Evolutionary conservation across 2,329 filamentous ascomycete species (phyloP), one percentile per base, ranked within the genome.

Genomic region (Diaporthe sp.): DNA sequence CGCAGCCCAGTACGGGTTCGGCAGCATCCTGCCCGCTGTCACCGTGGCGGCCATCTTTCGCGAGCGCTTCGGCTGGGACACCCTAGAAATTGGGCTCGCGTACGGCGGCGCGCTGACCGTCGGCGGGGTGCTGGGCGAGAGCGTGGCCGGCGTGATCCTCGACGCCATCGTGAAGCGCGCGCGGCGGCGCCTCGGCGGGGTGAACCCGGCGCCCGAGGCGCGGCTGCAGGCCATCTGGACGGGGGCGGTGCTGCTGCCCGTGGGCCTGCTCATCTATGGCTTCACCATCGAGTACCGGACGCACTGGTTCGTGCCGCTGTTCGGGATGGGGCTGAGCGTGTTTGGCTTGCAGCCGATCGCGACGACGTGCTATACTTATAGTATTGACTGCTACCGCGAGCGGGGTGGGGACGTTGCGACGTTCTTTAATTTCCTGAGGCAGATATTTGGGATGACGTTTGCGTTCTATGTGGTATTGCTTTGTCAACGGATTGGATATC

Each of bases 41-140:
- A 83, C 82, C 4, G 81, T 81, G 25, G 80, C 82, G 12, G 78
- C 79, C 47, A 81, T 82, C 34, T 83, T 83, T 75, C 71, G 78
- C 12, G 73, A 79, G 58, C 75, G 76, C n/a, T 83, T 82, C 75
- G 78, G 78, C 57, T 83, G 81, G 80, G 78, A 80, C 57, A 80
- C 81, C 15, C 78, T 82, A 9, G 78, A 79, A 28, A 81, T 82
- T 57, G 82, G 81, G 3, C 77, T 82, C 22, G 80, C 79, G 13
- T 82, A 80, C 67, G 82, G 81, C 25, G 80, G 79, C n/a, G 79
- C 81, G 12, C 78, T 80, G 4, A 80, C 80, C 0, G 77, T 80
- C 28, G 80, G 81, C 53, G 79, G 77, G 20, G 75, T 77, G 12
- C 73, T 80, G 5, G 80, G 80, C 34, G 80, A 81, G 70, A 68